Percentiles rank a stretch among this genome's conserved stretches.
These are phyloP conservation scores for Penicillium sp. DNA, from an alignment of 2,329 filamentous ascomycete genomes.

Conservation along the genomic window DNA sequence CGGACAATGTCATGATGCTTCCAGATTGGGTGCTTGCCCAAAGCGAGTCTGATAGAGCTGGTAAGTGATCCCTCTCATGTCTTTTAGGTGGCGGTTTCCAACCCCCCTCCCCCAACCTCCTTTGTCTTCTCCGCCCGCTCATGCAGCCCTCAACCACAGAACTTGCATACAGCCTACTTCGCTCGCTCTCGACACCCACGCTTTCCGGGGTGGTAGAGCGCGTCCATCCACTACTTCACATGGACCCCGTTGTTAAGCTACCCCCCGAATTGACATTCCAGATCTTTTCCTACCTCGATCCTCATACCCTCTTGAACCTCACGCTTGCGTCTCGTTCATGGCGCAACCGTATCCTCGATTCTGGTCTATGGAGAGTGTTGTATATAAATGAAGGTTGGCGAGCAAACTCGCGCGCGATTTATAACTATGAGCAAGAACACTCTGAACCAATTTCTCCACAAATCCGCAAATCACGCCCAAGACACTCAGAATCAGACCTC, in stretches of 20 bases:
- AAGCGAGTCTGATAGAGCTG: slow-evolving; percentile 57
- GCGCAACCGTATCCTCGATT: slow-evolving; percentile 78
- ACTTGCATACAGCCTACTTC: slow-evolving; percentile 75
- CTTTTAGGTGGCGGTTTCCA: background rate
- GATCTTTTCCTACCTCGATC: slow-evolving; percentile 82
- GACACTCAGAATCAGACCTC: slow-evolving; percentile 48
- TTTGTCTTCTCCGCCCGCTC: slow-evolving; percentile 13
- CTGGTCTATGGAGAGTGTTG: slow-evolving; percentile 79
- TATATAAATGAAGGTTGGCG: slow-evolving; percentile 88
- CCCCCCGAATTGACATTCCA: slow-evolving; percentile 90
- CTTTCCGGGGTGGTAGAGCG: slow-evolving; percentile 79
- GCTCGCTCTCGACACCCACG: slow-evolving; percentile 75
- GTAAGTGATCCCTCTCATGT: slow-evolving; percentile 37
- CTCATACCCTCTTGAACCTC: slow-evolving; percentile 74
- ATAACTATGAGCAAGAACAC: slow-evolving; percentile 62
- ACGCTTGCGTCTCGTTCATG: slow-evolving; percentile 78
- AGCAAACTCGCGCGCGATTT: slow-evolving; percentile 66
- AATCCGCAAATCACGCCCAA: slow-evolving; percentile 49
- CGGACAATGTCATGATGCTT: slow-evolving; percentile 46
- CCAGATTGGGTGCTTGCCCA: slow-evolving; percentile 58
- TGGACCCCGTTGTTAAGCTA: slow-evolving; percentile 84
- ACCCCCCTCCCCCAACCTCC: slow-evolving; percentile 3
- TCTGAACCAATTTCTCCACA: slow-evolving; percentile 38
- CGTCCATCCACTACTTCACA: slow-evolving; percentile 80
- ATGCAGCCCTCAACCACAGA: slow-evolving; percentile 54